phyloP scores from a whole-genome alignment of 2,329 filamentous ascomycete genomes.

The Nothopassalora personata region DNA sequence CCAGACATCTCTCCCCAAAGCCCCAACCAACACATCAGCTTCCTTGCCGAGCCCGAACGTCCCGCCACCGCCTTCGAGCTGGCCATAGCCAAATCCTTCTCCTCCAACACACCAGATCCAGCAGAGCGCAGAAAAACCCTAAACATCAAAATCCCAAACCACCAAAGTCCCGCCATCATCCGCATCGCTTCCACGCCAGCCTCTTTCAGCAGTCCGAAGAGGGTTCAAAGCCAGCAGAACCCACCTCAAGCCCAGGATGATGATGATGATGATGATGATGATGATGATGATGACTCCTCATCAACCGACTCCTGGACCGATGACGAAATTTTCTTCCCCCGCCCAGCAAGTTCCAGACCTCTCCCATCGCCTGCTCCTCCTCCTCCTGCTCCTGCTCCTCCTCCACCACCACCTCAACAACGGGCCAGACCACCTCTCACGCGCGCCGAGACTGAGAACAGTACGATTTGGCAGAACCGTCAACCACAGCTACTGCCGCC shows the following conservation, averaged over 20 bases:
- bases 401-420: neutral
- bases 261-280: neutral
- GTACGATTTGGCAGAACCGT: neutral
- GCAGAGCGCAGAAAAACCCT: conserved; percentile 7
- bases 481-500: neutral
- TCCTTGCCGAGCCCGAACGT: neutral
- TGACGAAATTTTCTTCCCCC: conserved; percentile 21
- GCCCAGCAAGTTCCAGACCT: neutral
- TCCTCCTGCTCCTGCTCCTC: no score
- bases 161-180: neutral
- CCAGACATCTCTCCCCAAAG: neutral
- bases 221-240: neutral
- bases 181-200: neutral
- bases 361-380: no score
- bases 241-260: neutral
- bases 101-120: neutral
- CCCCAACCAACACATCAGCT: neutral
- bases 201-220: neutral
- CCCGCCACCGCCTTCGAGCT: conserved; percentile 2
- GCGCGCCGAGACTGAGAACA: neutral
- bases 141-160: neutral
- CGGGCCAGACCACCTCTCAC: neutral
- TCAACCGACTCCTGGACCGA: conserved; percentile 21
- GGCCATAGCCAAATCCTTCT: conserved; percentile 3
- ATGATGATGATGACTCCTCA: conserved; percentile 4